A percentile compares a stretch with the other conserved stretches of the same genome.
phyloP scores from a whole-genome alignment of 257 asterid genomes.

The Forsythia suspensa region DNA sequence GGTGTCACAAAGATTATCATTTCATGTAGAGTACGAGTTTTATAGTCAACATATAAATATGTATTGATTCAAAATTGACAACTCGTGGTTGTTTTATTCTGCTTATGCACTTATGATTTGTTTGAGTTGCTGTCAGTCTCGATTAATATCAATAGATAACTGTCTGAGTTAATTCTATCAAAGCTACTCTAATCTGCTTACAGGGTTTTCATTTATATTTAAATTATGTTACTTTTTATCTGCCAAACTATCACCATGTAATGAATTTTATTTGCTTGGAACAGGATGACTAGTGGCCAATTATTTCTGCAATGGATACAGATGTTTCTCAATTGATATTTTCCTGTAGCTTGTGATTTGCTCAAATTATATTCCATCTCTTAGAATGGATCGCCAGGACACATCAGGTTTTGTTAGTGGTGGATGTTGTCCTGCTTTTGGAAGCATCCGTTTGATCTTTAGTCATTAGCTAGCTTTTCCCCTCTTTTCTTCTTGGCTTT shows the following conservation, averaged over 20 bases:
- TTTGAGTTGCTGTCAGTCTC: not conserved
- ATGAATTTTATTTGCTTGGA: constrained; percentile 21
- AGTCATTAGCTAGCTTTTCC: constrained; percentile 9
- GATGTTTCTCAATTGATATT: constrained; percentile 16
- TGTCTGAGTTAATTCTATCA: not conserved
- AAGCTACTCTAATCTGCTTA: not conserved
- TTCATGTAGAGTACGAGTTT: not conserved
- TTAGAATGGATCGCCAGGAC: constrained; percentile 61
- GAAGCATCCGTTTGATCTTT: constrained; percentile 20
- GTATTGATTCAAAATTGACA: not conserved
- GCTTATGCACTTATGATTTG: not conserved
- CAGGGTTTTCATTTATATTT: constrained; percentile 7
- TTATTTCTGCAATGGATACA: not conserved
- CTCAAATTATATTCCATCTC: constrained; percentile 12
- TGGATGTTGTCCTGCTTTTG: constrained; percentile 34
- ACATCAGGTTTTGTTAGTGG: constrained; percentile 79
- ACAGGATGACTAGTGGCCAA: constrained; percentile 38
- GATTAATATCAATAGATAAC: not conserved
- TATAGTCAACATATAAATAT: too few relatives aligned
- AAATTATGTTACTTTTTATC: not conserved
- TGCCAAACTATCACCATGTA: not conserved
- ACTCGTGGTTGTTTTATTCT: not conserved
- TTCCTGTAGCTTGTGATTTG: constrained; percentile 28
- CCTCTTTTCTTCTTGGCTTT: not conserved
- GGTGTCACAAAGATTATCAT: not conserved